phyloP scores from a whole-genome alignment of 768 basidiomycete species.

The Suillus placidus region DNA sequence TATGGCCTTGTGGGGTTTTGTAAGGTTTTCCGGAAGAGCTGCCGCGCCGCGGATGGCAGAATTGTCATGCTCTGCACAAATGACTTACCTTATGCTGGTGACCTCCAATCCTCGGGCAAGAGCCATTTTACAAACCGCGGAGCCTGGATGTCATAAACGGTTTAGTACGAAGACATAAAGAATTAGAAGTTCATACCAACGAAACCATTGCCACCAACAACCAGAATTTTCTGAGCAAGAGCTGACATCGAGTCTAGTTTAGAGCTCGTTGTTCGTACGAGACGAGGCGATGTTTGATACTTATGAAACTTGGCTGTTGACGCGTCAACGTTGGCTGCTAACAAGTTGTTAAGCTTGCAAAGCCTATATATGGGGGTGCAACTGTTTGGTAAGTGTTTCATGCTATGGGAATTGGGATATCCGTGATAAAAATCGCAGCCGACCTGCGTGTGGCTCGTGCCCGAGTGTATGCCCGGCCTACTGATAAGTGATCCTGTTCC shows the following conservation, averaged over 20 bases:
- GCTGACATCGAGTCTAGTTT: slow-evolving; percentile 7
- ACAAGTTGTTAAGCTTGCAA: neutral
- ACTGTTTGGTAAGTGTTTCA: neutral
- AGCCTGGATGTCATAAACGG: slow-evolving; percentile 57
- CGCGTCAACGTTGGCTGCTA: neutral
- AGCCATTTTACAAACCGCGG: slow-evolving; percentile 89
- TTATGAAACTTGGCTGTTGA: neutral
- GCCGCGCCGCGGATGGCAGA: slow-evolving; percentile 3
- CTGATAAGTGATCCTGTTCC: too few species aligned
- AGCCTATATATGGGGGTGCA: neutral
- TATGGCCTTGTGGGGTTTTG: slow-evolving; percentile 85
- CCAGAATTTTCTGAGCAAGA: slow-evolving; percentile 69
- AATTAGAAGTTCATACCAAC: slow-evolving; percentile 59
- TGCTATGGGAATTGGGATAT: neutral
- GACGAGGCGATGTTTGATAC: neutral
- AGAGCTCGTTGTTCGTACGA: neutral
- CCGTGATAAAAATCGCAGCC: neutral
- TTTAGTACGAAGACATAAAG: neutral
- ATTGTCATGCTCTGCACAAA: neutral
- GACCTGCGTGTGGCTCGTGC: too few species aligned
- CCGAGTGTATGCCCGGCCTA: slow-evolving; percentile 1
- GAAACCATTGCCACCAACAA: slow-evolving; percentile 98
- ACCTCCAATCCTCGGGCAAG: slow-evolving; percentile 84
- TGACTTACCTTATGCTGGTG: slow-evolving; percentile 78
- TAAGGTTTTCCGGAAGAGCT: slow-evolving; percentile 90